phyloP scores from a whole-genome alignment of 1,284 basidiomycete species.

The Trichosporon sp. region DNA sequence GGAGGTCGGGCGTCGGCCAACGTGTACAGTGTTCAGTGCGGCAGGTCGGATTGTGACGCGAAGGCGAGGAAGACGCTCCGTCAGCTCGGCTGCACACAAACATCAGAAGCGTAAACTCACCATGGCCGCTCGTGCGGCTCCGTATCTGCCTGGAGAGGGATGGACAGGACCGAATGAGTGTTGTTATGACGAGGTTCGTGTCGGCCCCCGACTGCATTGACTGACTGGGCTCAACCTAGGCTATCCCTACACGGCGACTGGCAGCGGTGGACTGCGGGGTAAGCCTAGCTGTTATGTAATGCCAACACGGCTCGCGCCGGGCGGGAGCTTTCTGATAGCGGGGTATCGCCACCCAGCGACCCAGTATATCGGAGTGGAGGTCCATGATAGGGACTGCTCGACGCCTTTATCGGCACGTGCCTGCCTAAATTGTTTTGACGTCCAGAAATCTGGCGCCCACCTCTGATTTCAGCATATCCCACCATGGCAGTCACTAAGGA shows the following conservation, averaged over 20 bases:
- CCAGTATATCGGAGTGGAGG: not conserved
- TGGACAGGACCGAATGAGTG: not conserved
- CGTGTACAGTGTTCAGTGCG: not conserved
- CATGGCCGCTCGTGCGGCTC: constrained; percentile 6
- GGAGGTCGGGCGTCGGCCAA: not conserved
- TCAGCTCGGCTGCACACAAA: not conserved
- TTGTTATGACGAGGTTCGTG: not conserved
- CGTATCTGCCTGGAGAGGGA: not conserved
- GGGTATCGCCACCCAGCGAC: not conserved
- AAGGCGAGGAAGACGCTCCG: not conserved
- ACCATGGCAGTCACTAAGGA: constrained; percentile 20
- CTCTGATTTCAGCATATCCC: not conserved
- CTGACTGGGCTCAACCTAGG: not conserved
- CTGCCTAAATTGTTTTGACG: not conserved
- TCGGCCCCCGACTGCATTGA: not conserved
- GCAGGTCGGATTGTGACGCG: not conserved
- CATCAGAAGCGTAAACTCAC: not conserved
- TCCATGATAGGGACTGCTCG: not conserved
- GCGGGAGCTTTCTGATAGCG: not conserved
- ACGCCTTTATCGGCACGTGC: not conserved
- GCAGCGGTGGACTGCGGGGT: not conserved
- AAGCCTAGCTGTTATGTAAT: not conserved
- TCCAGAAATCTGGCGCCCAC: not conserved
- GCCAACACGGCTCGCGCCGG: not conserved
- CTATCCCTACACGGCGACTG: not conserved